These are phyloP conservation scores for Themeda triandra DNA, from an alignment of 176 grass and related monocot genomes.

Conservation along the genomic window DNA sequence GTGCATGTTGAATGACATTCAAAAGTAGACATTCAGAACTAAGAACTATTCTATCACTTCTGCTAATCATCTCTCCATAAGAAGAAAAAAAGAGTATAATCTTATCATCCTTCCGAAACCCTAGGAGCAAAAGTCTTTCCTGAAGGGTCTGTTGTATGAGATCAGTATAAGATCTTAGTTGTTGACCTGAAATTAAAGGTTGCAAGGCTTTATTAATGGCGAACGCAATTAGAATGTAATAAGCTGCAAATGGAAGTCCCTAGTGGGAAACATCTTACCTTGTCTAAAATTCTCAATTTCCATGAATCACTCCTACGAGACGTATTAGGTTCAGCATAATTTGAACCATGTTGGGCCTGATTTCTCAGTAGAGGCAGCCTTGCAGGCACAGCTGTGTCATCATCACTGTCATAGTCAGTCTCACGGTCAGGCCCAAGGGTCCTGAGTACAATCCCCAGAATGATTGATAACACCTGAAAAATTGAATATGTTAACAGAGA, in stretches of 20 bases:
- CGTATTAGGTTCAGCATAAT: slow-evolving; percentile 37
- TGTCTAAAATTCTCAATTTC: slow-evolving; percentile 66
- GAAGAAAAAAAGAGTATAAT: slow-evolving; percentile 21
- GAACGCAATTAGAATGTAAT: not conserved
- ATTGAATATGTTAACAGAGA: not conserved
- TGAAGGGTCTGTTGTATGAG: not conserved
- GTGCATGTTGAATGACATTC: slow-evolving; percentile 48
- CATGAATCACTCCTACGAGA: slow-evolving; percentile 61
- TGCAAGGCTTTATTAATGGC: not conserved
- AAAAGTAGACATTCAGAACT: slow-evolving; percentile 33
- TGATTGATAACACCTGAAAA: slow-evolving; percentile 61
- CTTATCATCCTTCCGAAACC: not conserved
- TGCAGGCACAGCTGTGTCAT: slow-evolving; percentile 41
- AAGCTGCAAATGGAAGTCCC: not conserved
- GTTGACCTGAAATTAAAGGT: slow-evolving; percentile 46
- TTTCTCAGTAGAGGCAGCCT: slow-evolving; percentile 89
- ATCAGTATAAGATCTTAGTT: slow-evolving; percentile 22
- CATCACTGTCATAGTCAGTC: slow-evolving; percentile 81
- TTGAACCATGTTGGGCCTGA: slow-evolving; percentile 37
- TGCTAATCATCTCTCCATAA: slow-evolving; percentile 1
- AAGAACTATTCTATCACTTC: not conserved
- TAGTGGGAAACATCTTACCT: slow-evolving; percentile 25
- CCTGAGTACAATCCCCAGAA: slow-evolving; percentile 67
- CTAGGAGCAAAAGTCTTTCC: slow-evolving; percentile 17
- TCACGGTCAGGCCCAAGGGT: slow-evolving; percentile 69